A percentile compares a stretch with the other conserved stretches of the same genome.
Conservation (phyloP, 2,329 filamentous ascomycete species). For the Nothopassalora personata region DNA sequence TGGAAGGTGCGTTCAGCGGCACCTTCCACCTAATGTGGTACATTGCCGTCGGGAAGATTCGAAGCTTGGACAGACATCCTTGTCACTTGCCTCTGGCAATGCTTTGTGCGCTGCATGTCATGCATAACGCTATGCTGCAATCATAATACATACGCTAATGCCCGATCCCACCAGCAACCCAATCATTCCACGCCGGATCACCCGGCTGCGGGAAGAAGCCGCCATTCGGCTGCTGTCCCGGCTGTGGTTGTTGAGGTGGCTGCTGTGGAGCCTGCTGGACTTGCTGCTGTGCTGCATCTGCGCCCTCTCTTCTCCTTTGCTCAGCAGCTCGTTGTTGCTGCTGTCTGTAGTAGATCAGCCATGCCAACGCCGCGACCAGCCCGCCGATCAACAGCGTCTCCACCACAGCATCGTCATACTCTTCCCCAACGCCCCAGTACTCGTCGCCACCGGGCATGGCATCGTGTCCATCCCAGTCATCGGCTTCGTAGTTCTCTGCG, state of each 20-base stretch:
- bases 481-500: constrained; percentile 47
- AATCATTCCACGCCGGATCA: constrained; percentile 63
- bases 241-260: constrained; percentile 30
- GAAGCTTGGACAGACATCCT: neutral
- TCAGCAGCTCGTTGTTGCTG: constrained; percentile 53
- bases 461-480: constrained; percentile 41
- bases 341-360: constrained; percentile 76
- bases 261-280: constrained; percentile 31
- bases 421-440: constrained; percentile 52
- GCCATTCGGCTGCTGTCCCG: constrained; percentile 43
- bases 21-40: neutral
- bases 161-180: constrained; percentile 63
- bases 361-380: constrained; percentile 66
- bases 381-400: constrained; percentile 81
- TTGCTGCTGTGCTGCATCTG: constrained; percentile 22
- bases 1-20: neutral
- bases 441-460: constrained; percentile 51
- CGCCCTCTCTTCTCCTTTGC: constrained; percentile 41
- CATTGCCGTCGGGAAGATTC: neutral
- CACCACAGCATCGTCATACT: constrained; percentile 66
- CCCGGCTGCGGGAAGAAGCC: constrained; percentile 61
- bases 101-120: neutral
- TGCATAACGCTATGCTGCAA: constrained; percentile 1
- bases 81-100: neutral
- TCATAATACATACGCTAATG: constrained; percentile 37